Evolutionary conservation across 257 asterid genomes (phyloP).

Genomic region (Petunia axillaris): DNA sequence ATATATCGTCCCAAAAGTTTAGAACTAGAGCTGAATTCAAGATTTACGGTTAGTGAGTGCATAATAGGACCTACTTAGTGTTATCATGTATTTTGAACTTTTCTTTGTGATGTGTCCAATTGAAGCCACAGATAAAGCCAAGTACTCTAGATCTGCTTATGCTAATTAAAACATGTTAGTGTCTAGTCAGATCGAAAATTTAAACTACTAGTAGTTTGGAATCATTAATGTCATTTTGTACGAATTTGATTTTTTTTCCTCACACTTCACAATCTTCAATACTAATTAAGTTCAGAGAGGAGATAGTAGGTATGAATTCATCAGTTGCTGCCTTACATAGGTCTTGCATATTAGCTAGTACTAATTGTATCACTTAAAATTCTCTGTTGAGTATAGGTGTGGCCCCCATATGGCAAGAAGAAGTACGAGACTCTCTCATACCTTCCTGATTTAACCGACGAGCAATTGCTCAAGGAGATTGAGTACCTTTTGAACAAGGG

Average conservation of each 20-base stretch:
- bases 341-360: background rate
- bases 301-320: background rate
- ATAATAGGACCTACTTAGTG: no score
- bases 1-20: background rate
- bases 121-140: no score
- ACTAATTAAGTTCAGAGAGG: no score
- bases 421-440: constrained; percentile 26
- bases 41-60: background rate
- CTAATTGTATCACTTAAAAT: background rate
- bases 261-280: no score
- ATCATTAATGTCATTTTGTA: no score
- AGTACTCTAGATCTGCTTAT: no score
- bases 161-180: no score
- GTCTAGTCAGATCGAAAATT: background rate
- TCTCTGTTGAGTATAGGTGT: constrained; percentile 36
- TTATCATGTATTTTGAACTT: no score
- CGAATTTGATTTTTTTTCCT: no score
- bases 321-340: no score
- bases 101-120: no score
- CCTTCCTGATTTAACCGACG: constrained; percentile 43
- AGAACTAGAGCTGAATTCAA: background rate
- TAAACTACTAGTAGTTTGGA: background rate
- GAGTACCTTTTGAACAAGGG: constrained; percentile 50
- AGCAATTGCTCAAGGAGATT: constrained; percentile 41
- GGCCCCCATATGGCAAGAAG: constrained; percentile 45